Conservation (phyloP, 1,139 yeast genomes). For the Suhomyces taliae region DNA sequence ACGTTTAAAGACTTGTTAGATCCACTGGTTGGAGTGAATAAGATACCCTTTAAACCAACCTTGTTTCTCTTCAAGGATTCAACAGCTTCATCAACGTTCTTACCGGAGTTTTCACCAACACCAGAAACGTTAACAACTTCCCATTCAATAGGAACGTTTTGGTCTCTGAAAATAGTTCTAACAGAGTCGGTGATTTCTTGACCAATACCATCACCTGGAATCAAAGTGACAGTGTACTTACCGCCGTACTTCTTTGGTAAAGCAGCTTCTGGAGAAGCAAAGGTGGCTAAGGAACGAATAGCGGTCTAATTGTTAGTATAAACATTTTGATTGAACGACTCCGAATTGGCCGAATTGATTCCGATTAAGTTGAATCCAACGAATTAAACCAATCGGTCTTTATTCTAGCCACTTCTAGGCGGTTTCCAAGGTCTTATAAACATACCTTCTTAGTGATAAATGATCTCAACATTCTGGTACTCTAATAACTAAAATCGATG, state of each 20-base stretch:
- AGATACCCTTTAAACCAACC: conserved; percentile 94
- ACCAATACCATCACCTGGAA: conserved; percentile 98
- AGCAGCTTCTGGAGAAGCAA: conserved; percentile 57
- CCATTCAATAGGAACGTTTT: conserved; percentile 90
- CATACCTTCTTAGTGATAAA: conserved; percentile 30
- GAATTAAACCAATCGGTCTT: too few species aligned
- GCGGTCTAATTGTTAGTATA: conserved; percentile 23
- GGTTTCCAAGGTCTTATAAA: neutral
- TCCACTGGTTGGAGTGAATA: conserved; percentile 80
- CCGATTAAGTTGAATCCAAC: too few species aligned
- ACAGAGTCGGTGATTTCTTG: conserved; percentile 95
- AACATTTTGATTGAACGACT: neutral
- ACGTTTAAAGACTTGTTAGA: conserved; percentile 76
- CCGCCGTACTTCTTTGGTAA: conserved; percentile 95
- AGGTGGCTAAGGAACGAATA: conserved; percentile 49
- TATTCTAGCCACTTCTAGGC: too few species aligned
- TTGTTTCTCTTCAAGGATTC: conserved; percentile 92
- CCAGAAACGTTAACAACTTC: conserved; percentile 91
- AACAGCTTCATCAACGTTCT: conserved; percentile 78
- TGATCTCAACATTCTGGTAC: conserved; percentile 26
- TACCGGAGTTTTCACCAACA: conserved; percentile 60
- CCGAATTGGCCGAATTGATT: neutral
- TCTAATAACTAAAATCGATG: conserved; percentile 5
- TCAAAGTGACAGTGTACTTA: conserved; percentile 84
- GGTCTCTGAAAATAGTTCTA: conserved; percentile 80